Evolutionary conservation across 768 basidiomycete genomes (phyloP).

Genomic region (Zangia roseola): DNA sequence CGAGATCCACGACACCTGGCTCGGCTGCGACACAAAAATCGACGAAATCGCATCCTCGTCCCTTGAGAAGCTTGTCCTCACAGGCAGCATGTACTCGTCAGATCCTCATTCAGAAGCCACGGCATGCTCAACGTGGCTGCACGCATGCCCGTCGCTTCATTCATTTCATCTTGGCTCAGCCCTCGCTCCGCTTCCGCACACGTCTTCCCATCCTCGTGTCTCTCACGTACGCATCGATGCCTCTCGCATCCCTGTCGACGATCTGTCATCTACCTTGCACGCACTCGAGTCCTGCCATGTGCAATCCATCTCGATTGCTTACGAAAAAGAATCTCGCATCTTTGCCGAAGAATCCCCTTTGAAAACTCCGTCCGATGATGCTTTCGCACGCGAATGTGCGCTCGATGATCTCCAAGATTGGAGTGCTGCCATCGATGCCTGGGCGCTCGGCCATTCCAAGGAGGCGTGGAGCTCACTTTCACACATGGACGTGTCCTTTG

Average conservation of each 20-base stretch:
- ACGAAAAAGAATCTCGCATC: constrained; percentile 11
- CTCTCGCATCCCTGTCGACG: constrained; percentile 22
- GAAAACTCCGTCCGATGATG: constrained; percentile 14
- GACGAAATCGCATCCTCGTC: constrained; percentile 1
- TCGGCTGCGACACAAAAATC: constrained; percentile 42
- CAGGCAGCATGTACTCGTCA: constrained; percentile 30
- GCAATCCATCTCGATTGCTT: constrained; percentile 23
- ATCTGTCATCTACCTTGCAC: constrained; percentile 22
- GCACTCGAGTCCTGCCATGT: constrained; percentile 15
- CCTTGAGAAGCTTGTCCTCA: constrained; percentile 25
- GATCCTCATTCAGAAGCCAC: constrained; percentile 16
- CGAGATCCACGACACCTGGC: constrained; percentile 66
- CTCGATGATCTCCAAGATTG: constrained; percentile 33
- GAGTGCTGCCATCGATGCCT: constrained; percentile 19
- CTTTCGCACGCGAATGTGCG: constrained; percentile 29
- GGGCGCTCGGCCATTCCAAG: constrained; percentile 14
- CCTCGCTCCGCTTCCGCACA: constrained; percentile 14
- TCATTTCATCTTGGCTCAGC: constrained; percentile 23
- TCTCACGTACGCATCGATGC: constrained; percentile 27
- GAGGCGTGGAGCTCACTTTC: constrained; percentile 18
- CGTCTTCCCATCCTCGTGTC: constrained; percentile 7
- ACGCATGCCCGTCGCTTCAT: constrained; percentile 20
- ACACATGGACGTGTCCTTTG: constrained; percentile 17
- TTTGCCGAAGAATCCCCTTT: neutral
- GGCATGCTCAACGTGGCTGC: constrained; percentile 27